Percentiles rank a stretch among this genome's conserved stretches.
Evolutionary conservation across 2,329 filamentous ascomycete species (phyloP).

Genomic region (Didymella keratinophila): DNA sequence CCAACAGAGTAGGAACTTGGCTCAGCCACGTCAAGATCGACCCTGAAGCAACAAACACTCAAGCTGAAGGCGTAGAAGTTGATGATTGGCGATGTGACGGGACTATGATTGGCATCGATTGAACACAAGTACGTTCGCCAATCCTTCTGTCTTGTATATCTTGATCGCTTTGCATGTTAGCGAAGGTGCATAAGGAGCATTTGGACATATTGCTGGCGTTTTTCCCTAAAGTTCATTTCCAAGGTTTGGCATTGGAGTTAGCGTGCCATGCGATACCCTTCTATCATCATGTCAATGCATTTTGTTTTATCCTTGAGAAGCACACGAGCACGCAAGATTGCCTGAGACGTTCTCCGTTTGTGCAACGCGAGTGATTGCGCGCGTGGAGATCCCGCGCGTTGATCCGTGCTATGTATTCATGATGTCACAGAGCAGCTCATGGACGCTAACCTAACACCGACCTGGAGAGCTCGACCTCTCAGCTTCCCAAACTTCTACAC

Average conservation of each 20-base stretch:
- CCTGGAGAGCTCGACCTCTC: background rate
- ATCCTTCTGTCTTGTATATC: conserved; percentile 16
- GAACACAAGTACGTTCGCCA: conserved; percentile 21
- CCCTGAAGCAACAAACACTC: conserved; percentile 46
- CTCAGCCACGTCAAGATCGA: conserved; percentile 49
- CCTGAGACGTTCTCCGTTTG: conserved; percentile 1
- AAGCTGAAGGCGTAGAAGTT: conserved; percentile 43
- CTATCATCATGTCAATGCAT: conserved; percentile 4
- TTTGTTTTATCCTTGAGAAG: background rate
- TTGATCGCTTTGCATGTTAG: conserved; percentile 17
- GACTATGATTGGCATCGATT: conserved; percentile 48
- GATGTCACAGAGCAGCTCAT: conserved; percentile 7
- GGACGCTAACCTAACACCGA: background rate
- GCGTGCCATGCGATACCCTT: conserved; percentile 20
- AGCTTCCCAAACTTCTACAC: conserved; percentile 4
- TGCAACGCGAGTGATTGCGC: conserved; percentile 11
- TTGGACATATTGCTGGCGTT: conserved; percentile 13
- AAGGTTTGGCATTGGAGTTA: background rate
- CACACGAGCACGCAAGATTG: background rate
- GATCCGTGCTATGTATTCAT: conserved; percentile 8
- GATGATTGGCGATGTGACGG: conserved; percentile 49
- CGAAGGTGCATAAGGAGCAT: conserved; percentile 20
- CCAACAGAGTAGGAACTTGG: conserved; percentile 51
- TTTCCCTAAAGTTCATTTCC: background rate
- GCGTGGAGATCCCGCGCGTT: conserved; percentile 1